phyloP scores from a whole-genome alignment of 2,329 filamentous ascomycete species.

The Cladosporium cucumerinum region DNA sequence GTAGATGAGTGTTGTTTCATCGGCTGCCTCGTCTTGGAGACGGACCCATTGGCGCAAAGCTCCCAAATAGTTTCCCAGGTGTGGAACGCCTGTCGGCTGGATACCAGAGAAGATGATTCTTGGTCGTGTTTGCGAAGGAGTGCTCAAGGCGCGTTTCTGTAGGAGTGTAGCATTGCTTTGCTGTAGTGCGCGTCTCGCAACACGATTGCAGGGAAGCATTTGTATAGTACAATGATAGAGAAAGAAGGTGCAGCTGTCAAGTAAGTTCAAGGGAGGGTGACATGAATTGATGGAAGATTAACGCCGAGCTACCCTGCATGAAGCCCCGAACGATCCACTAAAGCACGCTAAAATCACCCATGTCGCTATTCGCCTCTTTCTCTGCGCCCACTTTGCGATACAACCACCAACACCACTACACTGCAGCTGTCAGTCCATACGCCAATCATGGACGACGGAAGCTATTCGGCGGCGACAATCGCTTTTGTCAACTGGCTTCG shows the following conservation, averaged over 20 bases:
- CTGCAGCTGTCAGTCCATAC: neutral
- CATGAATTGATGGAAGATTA: neutral
- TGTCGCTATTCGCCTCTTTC: slow-evolving; percentile 14
- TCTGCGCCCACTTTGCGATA: slow-evolving; percentile 12
- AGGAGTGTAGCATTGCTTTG: neutral
- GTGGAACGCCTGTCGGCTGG: slow-evolving; percentile 90
- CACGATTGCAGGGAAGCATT: slow-evolving; percentile 7
- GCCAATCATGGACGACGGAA: slow-evolving; percentile 25
- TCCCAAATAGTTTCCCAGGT: slow-evolving; percentile 92
- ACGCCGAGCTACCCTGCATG: slow-evolving; percentile 4
- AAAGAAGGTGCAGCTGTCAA: neutral
- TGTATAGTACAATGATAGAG: neutral
- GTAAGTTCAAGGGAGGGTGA: neutral
- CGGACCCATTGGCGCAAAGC: slow-evolving; percentile 82
- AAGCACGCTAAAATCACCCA: neutral
- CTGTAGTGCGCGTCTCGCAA: slow-evolving; percentile 6
- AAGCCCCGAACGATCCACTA: slow-evolving; percentile 7
- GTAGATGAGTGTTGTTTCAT: slow-evolving; percentile 66
- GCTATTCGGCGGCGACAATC: slow-evolving; percentile 41
- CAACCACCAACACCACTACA: neutral
- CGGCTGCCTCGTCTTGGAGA: slow-evolving; percentile 63
- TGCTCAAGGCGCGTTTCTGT: slow-evolving; percentile 16
- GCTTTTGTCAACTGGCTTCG: slow-evolving; percentile 58
- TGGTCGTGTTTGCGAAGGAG: neutral
- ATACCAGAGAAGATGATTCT: slow-evolving; percentile 87